phyloP scores from a whole-genome alignment of 805 yeast genomes.

The Candida anglica region DNA sequence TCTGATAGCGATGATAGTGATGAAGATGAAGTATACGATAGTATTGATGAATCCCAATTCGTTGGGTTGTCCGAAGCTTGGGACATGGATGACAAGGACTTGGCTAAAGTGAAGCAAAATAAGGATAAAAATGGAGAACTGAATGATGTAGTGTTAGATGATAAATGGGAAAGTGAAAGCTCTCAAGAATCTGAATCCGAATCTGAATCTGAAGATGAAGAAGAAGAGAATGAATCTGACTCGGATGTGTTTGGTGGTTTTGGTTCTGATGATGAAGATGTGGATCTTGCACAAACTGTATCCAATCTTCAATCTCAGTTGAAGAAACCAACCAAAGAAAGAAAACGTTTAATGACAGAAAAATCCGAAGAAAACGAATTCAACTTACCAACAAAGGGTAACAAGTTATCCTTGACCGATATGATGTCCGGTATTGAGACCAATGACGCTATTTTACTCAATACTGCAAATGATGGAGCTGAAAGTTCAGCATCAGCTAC shows the following conservation, averaged over 20 bases:
- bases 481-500: slow-evolving; percentile 39
- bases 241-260: slow-evolving; percentile 27
- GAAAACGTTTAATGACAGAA: slow-evolving; percentile 49
- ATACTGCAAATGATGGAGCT: slow-evolving; percentile 28
- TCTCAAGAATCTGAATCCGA: slow-evolving; percentile 15
- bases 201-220: slow-evolving; percentile 21
- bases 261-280: slow-evolving; percentile 47
- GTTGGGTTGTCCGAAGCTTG: slow-evolving; percentile 82
- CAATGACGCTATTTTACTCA: slow-evolving; percentile 11
- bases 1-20: slow-evolving; percentile 33
- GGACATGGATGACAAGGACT: slow-evolving; percentile 70
- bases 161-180: slow-evolving; percentile 24
- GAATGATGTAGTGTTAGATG: slow-evolving; percentile 22
- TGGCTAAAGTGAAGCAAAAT: slow-evolving; percentile 12
- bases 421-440: slow-evolving; percentile 68
- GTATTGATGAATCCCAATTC: slow-evolving; percentile 73
- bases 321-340: slow-evolving; percentile 31
- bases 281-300: slow-evolving; percentile 49
- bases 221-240: slow-evolving; percentile 22
- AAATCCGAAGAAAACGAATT: slow-evolving; percentile 65
- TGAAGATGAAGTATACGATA: slow-evolving; percentile 62
- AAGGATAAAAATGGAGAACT: slow-evolving; percentile 8
- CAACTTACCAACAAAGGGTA: slow-evolving; percentile 57
- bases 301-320: slow-evolving; percentile 31
- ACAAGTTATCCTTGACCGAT: slow-evolving; percentile 61